Evolutionary conservation across 345 rosid genomes (phyloP).

Genomic region (Clarkia xantiana): DNA sequence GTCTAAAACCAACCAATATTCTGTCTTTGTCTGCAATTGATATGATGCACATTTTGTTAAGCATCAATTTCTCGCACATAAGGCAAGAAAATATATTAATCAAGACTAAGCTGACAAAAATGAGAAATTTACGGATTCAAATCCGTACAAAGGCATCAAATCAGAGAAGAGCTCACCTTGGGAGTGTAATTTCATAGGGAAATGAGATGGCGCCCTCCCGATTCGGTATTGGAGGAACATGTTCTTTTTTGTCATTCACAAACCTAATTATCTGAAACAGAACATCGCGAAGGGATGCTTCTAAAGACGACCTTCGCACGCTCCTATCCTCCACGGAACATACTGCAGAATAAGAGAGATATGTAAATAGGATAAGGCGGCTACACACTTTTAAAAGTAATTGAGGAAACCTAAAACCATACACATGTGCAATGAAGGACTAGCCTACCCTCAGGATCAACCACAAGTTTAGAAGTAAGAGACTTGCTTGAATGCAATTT

Average conservation of each 20-base stretch:
- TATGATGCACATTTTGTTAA: too few species aligned
- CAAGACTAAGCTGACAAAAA: too few species aligned
- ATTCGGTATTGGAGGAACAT: conserved; percentile 62
- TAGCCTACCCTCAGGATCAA: conserved; percentile 56
- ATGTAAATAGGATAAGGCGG: conserved; percentile 1
- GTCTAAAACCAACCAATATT: too few species aligned
- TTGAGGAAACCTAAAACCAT: background rate
- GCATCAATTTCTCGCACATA: too few species aligned
- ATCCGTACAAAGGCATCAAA: background rate
- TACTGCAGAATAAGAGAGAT: conserved; percentile 18
- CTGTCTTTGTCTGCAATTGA: too few species aligned
- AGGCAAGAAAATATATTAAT: too few species aligned
- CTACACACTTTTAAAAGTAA: background rate
- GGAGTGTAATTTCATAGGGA: conserved; percentile 69
- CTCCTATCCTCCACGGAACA: conserved; percentile 44
- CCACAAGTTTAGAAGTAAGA: conserved; percentile 41
- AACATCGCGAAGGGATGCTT: conserved; percentile 68
- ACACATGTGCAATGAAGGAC: background rate
- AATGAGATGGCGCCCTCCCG: conserved; percentile 54
- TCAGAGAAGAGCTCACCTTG: conserved; percentile 49
- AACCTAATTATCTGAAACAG: conserved; percentile 82
- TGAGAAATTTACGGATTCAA: too few species aligned
- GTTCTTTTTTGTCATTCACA: conserved; percentile 90
- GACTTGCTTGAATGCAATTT: conserved; percentile 43
- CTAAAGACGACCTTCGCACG: conserved; percentile 55